Conservation (phyloP, 2,329 filamentous ascomycete genomes). For the Verticillium longisporum region DNA sequence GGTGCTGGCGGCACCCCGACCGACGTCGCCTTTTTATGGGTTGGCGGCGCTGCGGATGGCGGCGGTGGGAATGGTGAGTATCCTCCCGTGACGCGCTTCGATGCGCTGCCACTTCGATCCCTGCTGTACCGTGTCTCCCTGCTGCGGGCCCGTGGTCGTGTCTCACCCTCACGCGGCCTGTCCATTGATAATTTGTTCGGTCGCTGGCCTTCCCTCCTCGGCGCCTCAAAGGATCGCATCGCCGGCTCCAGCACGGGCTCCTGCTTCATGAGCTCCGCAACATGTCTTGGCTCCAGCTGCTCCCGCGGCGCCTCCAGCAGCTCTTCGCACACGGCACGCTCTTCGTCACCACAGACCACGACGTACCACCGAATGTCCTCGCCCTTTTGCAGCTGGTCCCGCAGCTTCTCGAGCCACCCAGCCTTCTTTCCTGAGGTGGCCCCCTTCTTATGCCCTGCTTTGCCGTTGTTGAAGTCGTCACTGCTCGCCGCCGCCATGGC, state of each 20-base stretch:
- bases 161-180: background rate
- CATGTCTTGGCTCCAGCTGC: slow-evolving; percentile 8
- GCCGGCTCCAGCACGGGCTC: background rate
- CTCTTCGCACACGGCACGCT: slow-evolving; percentile 34
- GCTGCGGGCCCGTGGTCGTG: background rate
- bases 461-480: slow-evolving; percentile 25
- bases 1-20: background rate
- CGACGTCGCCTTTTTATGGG: background rate
- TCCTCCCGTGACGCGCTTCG: background rate
- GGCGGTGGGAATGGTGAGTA: slow-evolving; percentile 6
- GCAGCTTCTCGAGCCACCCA: slow-evolving; percentile 50
- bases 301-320: background rate
- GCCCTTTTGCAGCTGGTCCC: slow-evolving; percentile 47
- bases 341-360: slow-evolving; percentile 55
- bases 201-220: background rate
- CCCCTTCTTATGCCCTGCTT: slow-evolving; percentile 21
- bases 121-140: background rate
- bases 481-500: slow-evolving; percentile 28
- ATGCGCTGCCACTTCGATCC: slow-evolving; percentile 1
- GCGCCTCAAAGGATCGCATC: background rate
- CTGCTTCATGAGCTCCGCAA: background rate
- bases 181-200: background rate
- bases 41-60: background rate
- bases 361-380: slow-evolving; percentile 56
- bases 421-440: slow-evolving; percentile 22